Percentiles rank a stretch among this genome's conserved stretches.
Conservation (phyloP, 2,329 filamentous ascomycete genomes). For the Didymella keratinophila region DNA sequence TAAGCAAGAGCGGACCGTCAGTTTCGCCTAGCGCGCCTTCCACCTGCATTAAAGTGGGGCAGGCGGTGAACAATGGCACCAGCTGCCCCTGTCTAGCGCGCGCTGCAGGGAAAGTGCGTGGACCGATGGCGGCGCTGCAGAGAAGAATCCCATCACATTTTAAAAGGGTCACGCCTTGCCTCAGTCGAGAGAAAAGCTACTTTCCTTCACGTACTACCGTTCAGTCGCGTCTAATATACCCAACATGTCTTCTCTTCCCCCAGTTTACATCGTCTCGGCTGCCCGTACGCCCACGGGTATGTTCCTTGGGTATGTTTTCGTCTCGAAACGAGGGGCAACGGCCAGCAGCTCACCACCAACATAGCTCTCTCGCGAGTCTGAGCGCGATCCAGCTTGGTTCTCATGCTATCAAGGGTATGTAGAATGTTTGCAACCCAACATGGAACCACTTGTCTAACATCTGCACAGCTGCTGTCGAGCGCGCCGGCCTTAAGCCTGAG, state of each 20-base stretch:
- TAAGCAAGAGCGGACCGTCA: slow-evolving; percentile 23
- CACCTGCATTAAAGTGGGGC: slow-evolving; percentile 4
- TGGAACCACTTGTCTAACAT: slow-evolving; percentile 29
- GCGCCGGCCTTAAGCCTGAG: slow-evolving; percentile 84
- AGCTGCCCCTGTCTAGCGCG: slow-evolving; percentile 14
- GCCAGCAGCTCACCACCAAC: slow-evolving; percentile 25
- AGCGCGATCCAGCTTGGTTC: slow-evolving; percentile 87
- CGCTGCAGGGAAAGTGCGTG: slow-evolving; percentile 26
- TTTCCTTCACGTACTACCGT: slow-evolving; percentile 16
- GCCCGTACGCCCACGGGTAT: slow-evolving; percentile 91
- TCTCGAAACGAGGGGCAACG: slow-evolving; percentile 32
- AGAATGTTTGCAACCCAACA: neutral
- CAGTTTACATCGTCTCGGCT: slow-evolving; percentile 95
- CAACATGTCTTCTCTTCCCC: slow-evolving; percentile 79
- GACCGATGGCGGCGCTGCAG: slow-evolving; percentile 21
- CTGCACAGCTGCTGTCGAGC: slow-evolving; percentile 74
- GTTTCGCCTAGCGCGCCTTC: slow-evolving; percentile 11
- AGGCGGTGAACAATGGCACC: slow-evolving; percentile 35
- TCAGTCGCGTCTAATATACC: slow-evolving; percentile 22
- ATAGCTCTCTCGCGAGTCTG: slow-evolving; percentile 85
- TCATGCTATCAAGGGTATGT: slow-evolving; percentile 87
- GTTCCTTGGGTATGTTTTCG: slow-evolving; percentile 80
- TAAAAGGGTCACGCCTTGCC: slow-evolving; percentile 28
- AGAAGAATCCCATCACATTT: slow-evolving; percentile 24
- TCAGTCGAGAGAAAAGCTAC: slow-evolving; percentile 15